Evolutionary conservation across 2,329 filamentous ascomycete species (phyloP), one percentile per base, ranked within the genome.

Genomic region (Fusarium miscanthi): DNA sequence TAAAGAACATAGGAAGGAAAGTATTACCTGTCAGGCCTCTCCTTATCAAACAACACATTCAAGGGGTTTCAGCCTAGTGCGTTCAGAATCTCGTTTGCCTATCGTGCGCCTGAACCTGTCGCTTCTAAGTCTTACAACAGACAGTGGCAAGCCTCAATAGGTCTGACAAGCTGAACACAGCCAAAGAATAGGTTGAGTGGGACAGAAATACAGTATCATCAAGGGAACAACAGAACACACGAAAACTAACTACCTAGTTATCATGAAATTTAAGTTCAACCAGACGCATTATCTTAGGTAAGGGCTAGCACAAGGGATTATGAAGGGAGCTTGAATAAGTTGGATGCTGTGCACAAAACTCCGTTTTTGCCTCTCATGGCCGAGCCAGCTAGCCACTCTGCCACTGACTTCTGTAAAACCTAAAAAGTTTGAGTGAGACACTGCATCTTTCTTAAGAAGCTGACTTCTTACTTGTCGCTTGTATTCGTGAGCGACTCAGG

Each of bases 71-170:
- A 40, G 41, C 37, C 25, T 41, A 52, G 48, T 42, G 11, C 16
- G 60, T 42, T 33, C 31, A 59, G 23, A 35, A 52, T 46, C 33
- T 48, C 41, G 54, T 56, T 58, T 59, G 59, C 52, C 40, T 8
- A 37, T 60, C 43, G 33, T 42, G 41, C 37, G 17, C 42, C 58
- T 57, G 40, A 23, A 19, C 51, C 37, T 60, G 52, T 65, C 27
- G 54, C 61, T 42, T 37, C 37, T 35, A 30, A 69, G 74, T 77
- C 54, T 54, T 61, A 77, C 71, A 49, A 48, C 62, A 73, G 64
- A 56, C 63, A 74, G 73, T 54, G 42, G 60, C 45, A 40, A 64
- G 58, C 65, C 64, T 31, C 35, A 21, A 59, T 30, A 37, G 49
- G 64, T 52, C 45, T 65, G 41, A 57, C 49, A 62, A 63, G 30